These are phyloP conservation scores for Neostapfia colusana DNA, from an alignment of 176 grass and related monocot genomes.

Conservation along the genomic window DNA sequence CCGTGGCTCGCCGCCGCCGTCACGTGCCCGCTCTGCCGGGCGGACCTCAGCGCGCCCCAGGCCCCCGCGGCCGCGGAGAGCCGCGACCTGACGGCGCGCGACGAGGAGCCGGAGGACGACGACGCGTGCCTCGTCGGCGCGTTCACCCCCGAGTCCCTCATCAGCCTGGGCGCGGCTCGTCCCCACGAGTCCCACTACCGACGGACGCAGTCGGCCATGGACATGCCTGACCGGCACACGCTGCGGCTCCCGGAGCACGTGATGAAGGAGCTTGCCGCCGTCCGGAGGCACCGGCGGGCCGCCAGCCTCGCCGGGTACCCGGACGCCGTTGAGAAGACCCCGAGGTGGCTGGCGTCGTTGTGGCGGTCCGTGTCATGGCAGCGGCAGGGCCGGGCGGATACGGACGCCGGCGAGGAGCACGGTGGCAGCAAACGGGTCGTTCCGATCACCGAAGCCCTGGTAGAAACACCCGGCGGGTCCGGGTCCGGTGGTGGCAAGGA, in stretches of 20 bases:
- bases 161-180: slow-evolving; percentile 15
- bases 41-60: slow-evolving; percentile 36
- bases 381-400: slow-evolving; percentile 27
- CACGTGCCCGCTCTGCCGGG: slow-evolving; percentile 79
- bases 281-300: slow-evolving; percentile 55
- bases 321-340: slow-evolving; percentile 32
- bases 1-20: slow-evolving; percentile 66
- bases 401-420: slow-evolving; percentile 33
- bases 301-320: slow-evolving; percentile 60
- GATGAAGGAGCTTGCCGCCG: slow-evolving; percentile 61
- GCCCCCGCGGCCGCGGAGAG: background rate
- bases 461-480: slow-evolving; percentile 7
- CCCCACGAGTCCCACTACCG: slow-evolving; percentile 42
- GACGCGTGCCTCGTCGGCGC: slow-evolving; percentile 30
- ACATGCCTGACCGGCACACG: slow-evolving; percentile 56
- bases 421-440: slow-evolving; percentile 42
- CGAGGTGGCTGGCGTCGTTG: slow-evolving; percentile 46
- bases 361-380: slow-evolving; percentile 57
- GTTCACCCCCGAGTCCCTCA: slow-evolving; percentile 40
- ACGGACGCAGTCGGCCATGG: slow-evolving; percentile 47
- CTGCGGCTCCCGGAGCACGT: slow-evolving; percentile 64
- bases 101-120: slow-evolving; percentile 20
- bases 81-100: background rate
- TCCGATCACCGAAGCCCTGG: slow-evolving; percentile 18
- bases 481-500: slow-evolving; percentile 3